Evolutionary conservation across 495 filamentous ascomycete genomes (phyloP), one percentile per base, ranked within the genome.

Genomic region (Aspergillus cavernicola): DNA sequence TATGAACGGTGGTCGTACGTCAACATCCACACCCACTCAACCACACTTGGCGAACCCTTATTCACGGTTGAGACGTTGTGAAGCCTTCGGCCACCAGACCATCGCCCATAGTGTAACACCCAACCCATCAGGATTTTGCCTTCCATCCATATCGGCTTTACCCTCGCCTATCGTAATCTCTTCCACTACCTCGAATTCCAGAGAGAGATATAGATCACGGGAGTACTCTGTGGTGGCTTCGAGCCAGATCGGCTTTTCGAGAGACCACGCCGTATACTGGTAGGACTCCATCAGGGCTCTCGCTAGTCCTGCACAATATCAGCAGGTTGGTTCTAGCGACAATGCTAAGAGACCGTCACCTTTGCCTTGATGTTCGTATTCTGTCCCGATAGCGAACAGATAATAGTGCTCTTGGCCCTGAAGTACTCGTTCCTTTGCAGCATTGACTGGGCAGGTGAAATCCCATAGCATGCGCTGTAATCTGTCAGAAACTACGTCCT

Each of bases 31-130:
- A 38, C n/a, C 5, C n/a, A 15, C 18, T 6, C 18, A 20, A 9
- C 37, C 6, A 37, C 8, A 18, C 13, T 16, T n/a, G n/a, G n/a
- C n/a, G n/a, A n/a, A n/a, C n/a, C n/a, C 7, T n/a, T 10, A n/a
- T 33, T 10, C 32, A 19, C 6, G 6, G 10, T 3, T 11, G 12
- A 12, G 35, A 15, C 9, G 23, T 4, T 39, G 35, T n/a, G 15
- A 23, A 32, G 38, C 6, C 28, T 42, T 41, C 18, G 49, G 49
- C 49, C 49, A 52, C 49, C 49, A 52, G 24, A 52, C 19, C 49
- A 52, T 52, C 6, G 26, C 49, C 26, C 38, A 52, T 5, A 52
- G 13, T 2, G 38, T 29, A 15, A 52, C 37, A 2, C 49, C 49
- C 11, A 16, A 26, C 2, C 49, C 49, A 6, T 24, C 49, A 2